Conservation (phyloP, 139 green algal genomes). For the Tetraselmis striata region DNA sequence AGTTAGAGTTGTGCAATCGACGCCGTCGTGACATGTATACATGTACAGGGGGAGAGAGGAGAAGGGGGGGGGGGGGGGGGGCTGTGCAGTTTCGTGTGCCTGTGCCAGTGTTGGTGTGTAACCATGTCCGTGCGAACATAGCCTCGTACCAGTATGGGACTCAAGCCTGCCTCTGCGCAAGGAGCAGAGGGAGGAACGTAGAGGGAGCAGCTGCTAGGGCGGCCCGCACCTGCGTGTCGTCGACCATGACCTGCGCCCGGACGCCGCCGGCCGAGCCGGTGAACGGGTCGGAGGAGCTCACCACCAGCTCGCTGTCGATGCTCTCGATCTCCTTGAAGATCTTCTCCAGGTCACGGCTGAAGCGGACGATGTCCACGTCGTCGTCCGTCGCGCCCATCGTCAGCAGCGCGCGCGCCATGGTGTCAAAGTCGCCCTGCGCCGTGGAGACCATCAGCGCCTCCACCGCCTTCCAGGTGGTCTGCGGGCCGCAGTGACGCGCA, state of each 20-base stretch:
- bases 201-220: no score
- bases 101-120: no score
- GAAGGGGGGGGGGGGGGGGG: no score
- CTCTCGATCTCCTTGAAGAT: conserved; percentile 54
- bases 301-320: conserved; percentile 47
- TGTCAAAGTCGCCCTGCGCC: conserved; percentile 56
- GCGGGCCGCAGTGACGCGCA: background rate
- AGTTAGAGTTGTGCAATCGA: no score
- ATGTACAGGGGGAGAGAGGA: no score
- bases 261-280: conserved; percentile 9
- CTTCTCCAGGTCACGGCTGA: conserved; percentile 60
- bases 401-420: conserved; percentile 66
- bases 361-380: conserved; percentile 45
- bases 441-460: conserved; percentile 67
- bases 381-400: conserved; percentile 45
- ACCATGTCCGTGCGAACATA: no score
- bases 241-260: conserved; percentile 55
- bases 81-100: no score
- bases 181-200: no score
- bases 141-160: no score
- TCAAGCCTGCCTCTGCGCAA: no score
- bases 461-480: conserved; percentile 58
- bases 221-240: conserved; percentile 43
- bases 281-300: conserved; percentile 7
- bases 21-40: no score